These are phyloP conservation scores for Martiniozyma asiatica DNA, from an alignment of 1,139 yeast genomes.

Conservation along the genomic window DNA sequence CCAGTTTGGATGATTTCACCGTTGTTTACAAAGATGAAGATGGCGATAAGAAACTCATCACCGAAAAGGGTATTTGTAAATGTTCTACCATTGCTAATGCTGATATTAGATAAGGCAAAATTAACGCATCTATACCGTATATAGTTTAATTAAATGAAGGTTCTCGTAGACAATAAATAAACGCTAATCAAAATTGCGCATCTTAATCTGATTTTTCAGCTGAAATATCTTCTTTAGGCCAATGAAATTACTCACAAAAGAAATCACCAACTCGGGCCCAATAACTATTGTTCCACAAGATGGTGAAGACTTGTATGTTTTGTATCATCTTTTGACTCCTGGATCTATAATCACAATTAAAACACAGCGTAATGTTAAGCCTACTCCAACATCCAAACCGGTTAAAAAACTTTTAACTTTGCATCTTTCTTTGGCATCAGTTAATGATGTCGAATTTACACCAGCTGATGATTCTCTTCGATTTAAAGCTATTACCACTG, in stretches of 20 bases:
- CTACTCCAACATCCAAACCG: slow-evolving; percentile 21
- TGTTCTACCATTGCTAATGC: slow-evolving; percentile 59
- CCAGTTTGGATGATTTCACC: slow-evolving; percentile 64
- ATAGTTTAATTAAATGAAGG: too few species aligned
- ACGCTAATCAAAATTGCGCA: background rate
- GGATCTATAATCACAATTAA: slow-evolving; percentile 65
- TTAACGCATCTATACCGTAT: too few species aligned
- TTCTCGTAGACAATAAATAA: background rate
- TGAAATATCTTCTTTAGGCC: background rate
- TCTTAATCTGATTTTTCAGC: background rate
- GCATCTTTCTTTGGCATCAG: slow-evolving; percentile 34
- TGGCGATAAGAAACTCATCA: slow-evolving; percentile 65
- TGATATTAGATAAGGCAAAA: slow-evolving; percentile 44
- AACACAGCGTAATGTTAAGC: slow-evolving; percentile 58
- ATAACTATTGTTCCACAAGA: slow-evolving; percentile 71
- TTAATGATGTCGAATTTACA: slow-evolving; percentile 66
- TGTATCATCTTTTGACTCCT: slow-evolving; percentile 66
- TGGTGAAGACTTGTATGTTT: slow-evolving; percentile 82
- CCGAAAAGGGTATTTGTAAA: slow-evolving; percentile 60
- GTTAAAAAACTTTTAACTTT: slow-evolving; percentile 46
- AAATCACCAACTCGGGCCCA: slow-evolving; percentile 32
- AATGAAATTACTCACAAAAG: slow-evolving; percentile 7
- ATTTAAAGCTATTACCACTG: slow-evolving; percentile 67
- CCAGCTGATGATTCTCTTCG: slow-evolving; percentile 70
- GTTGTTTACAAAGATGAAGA: slow-evolving; percentile 72